These are phyloP conservation scores for Cornus florida DNA, from an alignment of 148 eudicot species.

Conservation along the genomic window DNA sequence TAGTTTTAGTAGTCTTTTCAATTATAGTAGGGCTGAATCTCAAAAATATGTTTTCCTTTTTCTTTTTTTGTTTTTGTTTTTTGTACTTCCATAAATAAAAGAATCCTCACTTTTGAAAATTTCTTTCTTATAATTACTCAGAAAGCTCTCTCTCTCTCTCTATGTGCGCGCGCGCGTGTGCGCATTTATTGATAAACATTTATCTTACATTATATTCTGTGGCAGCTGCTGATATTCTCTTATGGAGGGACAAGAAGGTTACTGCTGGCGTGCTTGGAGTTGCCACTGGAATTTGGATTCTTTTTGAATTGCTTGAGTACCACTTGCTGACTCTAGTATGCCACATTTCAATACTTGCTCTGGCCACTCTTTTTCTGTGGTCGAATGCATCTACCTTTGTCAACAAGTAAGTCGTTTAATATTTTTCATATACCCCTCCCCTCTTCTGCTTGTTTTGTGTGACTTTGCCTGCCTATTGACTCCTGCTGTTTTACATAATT, in stretches of 20 bases:
- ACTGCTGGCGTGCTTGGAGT: conserved; percentile 69
- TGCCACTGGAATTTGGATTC: conserved; percentile 86
- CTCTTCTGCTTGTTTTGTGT: neutral
- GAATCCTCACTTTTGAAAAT: neutral
- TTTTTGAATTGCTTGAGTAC: conserved; percentile 81
- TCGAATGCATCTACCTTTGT: conserved; percentile 77
- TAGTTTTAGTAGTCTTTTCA: no score
- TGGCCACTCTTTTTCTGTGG: conserved; percentile 79
- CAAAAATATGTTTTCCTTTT: no score
- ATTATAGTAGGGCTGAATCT: no score
- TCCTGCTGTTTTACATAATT: conserved; percentile 12
- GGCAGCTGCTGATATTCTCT: conserved; percentile 85
- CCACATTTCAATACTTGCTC: conserved; percentile 67
- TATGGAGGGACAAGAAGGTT: conserved; percentile 92
- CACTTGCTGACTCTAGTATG: conserved; percentile 80
- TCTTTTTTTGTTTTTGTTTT: no score
- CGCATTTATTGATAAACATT: neutral
- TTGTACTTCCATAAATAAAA: neutral
- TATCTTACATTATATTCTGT: neutral
- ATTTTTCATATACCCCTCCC: neutral
- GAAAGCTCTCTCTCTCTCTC: no score
- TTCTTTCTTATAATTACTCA: neutral
- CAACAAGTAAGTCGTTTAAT: conserved; percentile 60
- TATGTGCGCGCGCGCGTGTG: neutral
- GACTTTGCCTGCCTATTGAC: conserved; percentile 4